phyloP scores from a whole-genome alignment of 345 rosid species.

The Adansonia digitata region DNA sequence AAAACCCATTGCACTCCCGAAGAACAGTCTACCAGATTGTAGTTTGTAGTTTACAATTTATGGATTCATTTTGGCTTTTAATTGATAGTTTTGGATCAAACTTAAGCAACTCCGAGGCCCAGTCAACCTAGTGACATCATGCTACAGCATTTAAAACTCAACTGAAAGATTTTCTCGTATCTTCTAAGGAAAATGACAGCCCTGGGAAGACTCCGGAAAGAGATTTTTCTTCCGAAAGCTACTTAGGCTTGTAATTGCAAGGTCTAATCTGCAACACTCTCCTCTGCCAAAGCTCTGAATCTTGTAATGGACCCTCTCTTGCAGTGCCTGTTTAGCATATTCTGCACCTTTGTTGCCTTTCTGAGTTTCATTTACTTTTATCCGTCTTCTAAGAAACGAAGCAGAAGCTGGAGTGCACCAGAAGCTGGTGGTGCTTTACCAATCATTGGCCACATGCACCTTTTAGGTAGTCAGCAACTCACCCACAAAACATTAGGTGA shows the following conservation, averaged over 20 bases:
- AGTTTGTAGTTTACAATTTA: no score
- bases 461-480: constrained; percentile 18
- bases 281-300: not conserved
- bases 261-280: not conserved
- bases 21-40: no score
- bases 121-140: not conserved
- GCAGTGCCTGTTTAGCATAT: not conserved
- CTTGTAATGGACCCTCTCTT: not conserved
- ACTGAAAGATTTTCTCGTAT: not conserved
- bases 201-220: not conserved
- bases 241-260: not conserved
- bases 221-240: not conserved
- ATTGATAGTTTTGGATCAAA: not conserved
- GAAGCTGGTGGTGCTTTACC: constrained; percentile 32
- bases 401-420: constrained; percentile 14
- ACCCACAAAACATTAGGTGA: constrained; percentile 19
- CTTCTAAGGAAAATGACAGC: not conserved
- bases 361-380: constrained; percentile 13
- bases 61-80: no score
- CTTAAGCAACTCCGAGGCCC: not conserved
- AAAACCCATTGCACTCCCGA: no score
- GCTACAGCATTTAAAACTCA: not conserved
- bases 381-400: constrained; percentile 11
- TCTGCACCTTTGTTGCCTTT: not conserved
- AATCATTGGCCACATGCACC: constrained; percentile 38